phyloP scores from a whole-genome alignment of 345 rosid genomes.

The Brassica cretica region DNA sequence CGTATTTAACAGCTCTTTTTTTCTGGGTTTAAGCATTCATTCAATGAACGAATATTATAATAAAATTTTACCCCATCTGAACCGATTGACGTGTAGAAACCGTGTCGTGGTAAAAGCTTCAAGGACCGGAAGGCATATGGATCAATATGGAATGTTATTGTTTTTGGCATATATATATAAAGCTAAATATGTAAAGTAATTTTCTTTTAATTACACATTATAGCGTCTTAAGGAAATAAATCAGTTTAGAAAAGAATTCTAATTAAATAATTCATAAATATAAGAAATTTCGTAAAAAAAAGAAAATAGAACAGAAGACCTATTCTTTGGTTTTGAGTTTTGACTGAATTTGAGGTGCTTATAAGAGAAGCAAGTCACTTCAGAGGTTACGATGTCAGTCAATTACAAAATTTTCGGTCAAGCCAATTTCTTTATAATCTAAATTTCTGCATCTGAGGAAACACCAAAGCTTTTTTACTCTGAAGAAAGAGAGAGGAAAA shows the following conservation, averaged over 20 bases:
- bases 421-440: not conserved
- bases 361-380: not conserved
- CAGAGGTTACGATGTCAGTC: not conserved
- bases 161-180: not conserved
- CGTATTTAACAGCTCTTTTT: no score
- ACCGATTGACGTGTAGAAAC: not conserved
- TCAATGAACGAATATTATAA: no score
- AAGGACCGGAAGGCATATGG: not conserved
- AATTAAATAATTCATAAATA: not conserved
- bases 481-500: not conserved
- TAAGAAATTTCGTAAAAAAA: not conserved
- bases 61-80: no score
- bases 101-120: not conserved
- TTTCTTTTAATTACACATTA: no score
- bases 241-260: not conserved
- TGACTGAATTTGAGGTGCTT: not conserved
- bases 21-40: no score
- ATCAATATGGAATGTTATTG: not conserved
- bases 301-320: not conserved
- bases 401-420: not conserved
- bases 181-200: not conserved
- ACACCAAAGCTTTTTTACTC: not conserved
- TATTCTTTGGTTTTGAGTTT: not conserved
- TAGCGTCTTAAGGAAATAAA: not conserved
- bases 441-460: not conserved